Evolutionary conservation across 805 yeast genomes (phyloP).

Genomic region (Ogataea kodamae): DNA sequence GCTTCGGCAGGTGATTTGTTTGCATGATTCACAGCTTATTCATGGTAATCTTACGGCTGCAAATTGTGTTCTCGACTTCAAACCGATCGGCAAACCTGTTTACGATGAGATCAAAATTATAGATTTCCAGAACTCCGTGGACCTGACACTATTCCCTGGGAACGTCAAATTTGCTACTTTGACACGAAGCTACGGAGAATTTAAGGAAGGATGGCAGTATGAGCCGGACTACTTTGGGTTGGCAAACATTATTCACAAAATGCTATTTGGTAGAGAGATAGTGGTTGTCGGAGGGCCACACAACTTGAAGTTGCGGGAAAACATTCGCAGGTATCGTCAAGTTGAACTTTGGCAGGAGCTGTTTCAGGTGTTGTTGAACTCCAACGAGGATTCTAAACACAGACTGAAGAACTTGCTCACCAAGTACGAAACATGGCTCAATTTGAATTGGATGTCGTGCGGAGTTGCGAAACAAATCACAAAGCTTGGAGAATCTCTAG

Average conservation of each 20-base stretch:
- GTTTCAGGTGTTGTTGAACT: conserved; percentile 62
- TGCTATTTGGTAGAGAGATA: conserved; percentile 69
- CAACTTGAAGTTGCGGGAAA: conserved; percentile 36
- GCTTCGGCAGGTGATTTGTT: conserved; percentile 49
- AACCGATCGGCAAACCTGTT: conserved; percentile 12
- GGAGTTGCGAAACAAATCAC: conserved; percentile 11
- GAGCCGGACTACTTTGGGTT: conserved; percentile 83
- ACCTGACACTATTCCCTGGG: conserved; percentile 51
- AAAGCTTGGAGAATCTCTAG: conserved; percentile 11
- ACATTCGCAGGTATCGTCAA: conserved; percentile 75
- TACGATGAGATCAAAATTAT: conserved; percentile 41
- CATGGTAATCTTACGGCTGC: conserved; percentile 89
- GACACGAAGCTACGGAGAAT: conserved; percentile 58
- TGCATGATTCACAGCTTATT: conserved; percentile 66
- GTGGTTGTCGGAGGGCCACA: conserved; percentile 26
- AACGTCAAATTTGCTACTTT: conserved; percentile 53
- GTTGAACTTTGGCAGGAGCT: conserved; percentile 64
- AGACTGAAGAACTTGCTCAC: conserved; percentile 3
- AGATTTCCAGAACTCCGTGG: conserved; percentile 82
- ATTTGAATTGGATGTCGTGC: conserved; percentile 9
- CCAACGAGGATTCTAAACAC: conserved; percentile 26
- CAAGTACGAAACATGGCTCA: conserved; percentile 18
- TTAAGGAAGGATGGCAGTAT: conserved; percentile 62
- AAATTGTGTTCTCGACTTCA: conserved; percentile 65
- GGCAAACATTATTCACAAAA: conserved; percentile 68